Conservation (phyloP, 2,329 filamentous ascomycete species). For the Aspergillus floridensis region DNA sequence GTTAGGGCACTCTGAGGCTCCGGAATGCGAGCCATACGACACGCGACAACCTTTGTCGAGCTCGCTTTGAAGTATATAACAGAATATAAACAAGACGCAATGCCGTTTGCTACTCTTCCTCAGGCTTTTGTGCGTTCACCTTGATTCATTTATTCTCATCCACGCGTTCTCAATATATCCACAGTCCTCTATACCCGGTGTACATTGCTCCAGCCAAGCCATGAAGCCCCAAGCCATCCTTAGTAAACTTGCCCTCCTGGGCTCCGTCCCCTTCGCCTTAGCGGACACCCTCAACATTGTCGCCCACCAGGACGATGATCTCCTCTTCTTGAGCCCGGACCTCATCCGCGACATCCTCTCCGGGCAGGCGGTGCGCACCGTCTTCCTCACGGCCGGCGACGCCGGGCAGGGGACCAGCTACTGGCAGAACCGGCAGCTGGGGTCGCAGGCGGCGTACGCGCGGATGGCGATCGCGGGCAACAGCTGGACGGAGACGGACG, state of each 20-base stretch:
- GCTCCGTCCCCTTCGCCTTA: background rate
- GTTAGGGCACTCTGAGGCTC: background rate
- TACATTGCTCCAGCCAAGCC: background rate
- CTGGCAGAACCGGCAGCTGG: slow-evolving; percentile 15
- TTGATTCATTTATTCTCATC: background rate
- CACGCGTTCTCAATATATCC: background rate
- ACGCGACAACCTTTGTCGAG: background rate
- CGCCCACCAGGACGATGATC: slow-evolving; percentile 21
- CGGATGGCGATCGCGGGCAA: slow-evolving; percentile 12
- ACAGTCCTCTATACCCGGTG: too few species aligned
- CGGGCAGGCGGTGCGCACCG: slow-evolving; percentile 13
- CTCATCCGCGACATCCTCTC: slow-evolving; percentile 13
- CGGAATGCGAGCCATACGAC: slow-evolving; percentile 1
- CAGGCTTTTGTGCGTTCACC: background rate
- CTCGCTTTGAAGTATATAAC: background rate
- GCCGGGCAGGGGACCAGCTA: slow-evolving; percentile 13
- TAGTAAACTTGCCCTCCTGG: background rate
- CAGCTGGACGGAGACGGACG: slow-evolving; percentile 13
- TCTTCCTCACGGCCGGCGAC: slow-evolving; percentile 22
- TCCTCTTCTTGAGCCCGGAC: slow-evolving; percentile 20
- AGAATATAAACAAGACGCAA: background rate
- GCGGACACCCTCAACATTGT: slow-evolving; percentile 20
- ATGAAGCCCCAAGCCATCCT: slow-evolving; percentile 2
- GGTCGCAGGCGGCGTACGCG: slow-evolving; percentile 15
- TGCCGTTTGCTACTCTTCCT: background rate